phyloP scores from a whole-genome alignment of 164 flowering plant genomes.

The Chimonanthus praecox region DNA sequence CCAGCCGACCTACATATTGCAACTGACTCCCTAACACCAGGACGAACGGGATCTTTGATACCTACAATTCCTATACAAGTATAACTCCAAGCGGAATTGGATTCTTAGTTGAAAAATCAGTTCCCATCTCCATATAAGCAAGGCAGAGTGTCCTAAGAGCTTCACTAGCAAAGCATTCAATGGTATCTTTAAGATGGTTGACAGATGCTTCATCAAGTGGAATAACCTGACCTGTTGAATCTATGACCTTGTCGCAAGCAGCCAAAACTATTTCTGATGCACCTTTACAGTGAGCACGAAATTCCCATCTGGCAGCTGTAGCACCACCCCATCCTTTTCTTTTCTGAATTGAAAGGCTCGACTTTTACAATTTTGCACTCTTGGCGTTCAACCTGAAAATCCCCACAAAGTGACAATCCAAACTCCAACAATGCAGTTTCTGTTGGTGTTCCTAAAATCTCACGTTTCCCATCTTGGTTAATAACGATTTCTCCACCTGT shows the following conservation, averaged over 20 bases:
- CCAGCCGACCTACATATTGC: conserved; percentile 86
- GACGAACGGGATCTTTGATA: conserved; percentile 95
- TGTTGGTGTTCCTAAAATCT: conserved; percentile 87
- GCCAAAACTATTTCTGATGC: conserved; percentile 87
- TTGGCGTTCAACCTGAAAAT: conserved; percentile 54
- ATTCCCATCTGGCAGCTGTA: conserved; percentile 63
- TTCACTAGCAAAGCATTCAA: conserved; percentile 78
- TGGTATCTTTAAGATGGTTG: conserved; percentile 43
- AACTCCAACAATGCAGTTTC: conserved; percentile 86
- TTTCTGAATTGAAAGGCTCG: conserved; percentile 91
- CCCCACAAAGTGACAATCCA: conserved; percentile 77
- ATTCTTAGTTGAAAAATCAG: conserved; percentile 37
- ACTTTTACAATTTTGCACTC: conserved; percentile 57
- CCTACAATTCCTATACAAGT: conserved; percentile 89
- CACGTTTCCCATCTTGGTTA: conserved; percentile 46
- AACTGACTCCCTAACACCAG: conserved; percentile 93
- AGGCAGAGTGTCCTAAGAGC: conserved; percentile 95
- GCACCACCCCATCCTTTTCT: conserved; percentile 83
- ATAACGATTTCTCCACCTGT: conserved; percentile 87
- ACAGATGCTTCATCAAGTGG: conserved; percentile 48
- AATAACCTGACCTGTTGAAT: conserved; percentile 55
- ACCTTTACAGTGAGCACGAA: conserved; percentile 79
- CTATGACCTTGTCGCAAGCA: conserved; percentile 70
- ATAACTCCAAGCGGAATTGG: conserved; percentile 62
- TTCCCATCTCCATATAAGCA: conserved; percentile 64